Conservation (phyloP, 2,329 filamentous ascomycete species). For the Periconia macrospinosa region DNA sequence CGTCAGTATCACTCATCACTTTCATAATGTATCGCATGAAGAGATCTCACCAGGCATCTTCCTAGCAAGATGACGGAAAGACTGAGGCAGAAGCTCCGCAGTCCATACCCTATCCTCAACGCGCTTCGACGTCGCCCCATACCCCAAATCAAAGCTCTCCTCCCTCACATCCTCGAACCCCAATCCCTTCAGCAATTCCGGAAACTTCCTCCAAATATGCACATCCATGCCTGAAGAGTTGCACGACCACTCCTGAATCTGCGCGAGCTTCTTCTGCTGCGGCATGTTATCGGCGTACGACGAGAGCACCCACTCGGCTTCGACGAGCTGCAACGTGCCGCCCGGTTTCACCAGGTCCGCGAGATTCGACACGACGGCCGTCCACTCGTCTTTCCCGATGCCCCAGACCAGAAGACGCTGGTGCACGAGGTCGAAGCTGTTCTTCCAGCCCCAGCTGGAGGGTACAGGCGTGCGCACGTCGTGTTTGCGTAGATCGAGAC, state of each 20-base stretch:
- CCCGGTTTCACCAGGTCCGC: not conserved
- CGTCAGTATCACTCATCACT: too few relatives aligned
- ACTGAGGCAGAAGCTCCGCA: not conserved
- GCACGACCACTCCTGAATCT: not conserved
- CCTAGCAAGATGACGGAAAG: not conserved
- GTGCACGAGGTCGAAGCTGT: not conserved
- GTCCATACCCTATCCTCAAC: not conserved
- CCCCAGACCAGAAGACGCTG: constrained; percentile 1
- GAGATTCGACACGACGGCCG: not conserved
- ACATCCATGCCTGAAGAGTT: constrained; percentile 1
- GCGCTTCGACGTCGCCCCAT: not conserved
- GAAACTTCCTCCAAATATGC: not conserved
- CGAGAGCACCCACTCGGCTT: constrained; percentile 2
- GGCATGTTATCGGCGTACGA: not conserved
- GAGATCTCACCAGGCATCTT: not conserved
- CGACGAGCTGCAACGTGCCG: constrained; percentile 1
- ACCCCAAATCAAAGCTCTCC: not conserved
- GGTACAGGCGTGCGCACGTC: not conserved
- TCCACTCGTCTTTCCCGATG: constrained; percentile 1
- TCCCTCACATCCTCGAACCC: constrained; percentile 1
- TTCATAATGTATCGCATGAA: too few relatives aligned
- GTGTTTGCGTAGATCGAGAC: not conserved
- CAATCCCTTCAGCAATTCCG: not conserved
- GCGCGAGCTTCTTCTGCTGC: constrained; percentile 1
- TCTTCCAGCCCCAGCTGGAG: not conserved